Conservation (phyloP, 768 basidiomycete genomes). For the Suillus decipiens region DNA sequence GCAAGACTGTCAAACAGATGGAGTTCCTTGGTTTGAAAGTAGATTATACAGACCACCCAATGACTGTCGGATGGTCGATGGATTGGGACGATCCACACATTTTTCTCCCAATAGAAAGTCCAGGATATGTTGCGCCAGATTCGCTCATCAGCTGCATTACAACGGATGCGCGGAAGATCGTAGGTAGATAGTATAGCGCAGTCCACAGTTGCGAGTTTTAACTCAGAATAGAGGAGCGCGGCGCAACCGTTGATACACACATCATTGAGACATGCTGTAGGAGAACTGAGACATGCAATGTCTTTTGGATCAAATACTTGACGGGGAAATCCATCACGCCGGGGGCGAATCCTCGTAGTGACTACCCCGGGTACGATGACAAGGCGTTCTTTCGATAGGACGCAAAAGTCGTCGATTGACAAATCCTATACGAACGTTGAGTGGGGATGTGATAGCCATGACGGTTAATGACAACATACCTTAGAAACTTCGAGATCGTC, state of each 20-base stretch:
- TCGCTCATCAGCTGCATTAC: constrained; percentile 6
- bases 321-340: background rate
- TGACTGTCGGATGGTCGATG: constrained; percentile 29
- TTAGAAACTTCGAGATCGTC: background rate
- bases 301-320: constrained; percentile 13
- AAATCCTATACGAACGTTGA: background rate
- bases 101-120: constrained; percentile 32
- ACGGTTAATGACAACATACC: background rate
- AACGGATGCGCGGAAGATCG: constrained; percentile 8
- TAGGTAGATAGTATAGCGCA: constrained; percentile 16
- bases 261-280: constrained; percentile 15
- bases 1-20: constrained; percentile 19
- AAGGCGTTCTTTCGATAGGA: background rate
- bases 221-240: constrained; percentile 10
- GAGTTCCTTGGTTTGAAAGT: background rate
- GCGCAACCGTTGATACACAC: constrained; percentile 18
- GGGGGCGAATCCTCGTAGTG: background rate
- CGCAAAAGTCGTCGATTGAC: background rate
- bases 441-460: background rate
- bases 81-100: constrained; percentile 40
- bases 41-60: constrained; percentile 33
- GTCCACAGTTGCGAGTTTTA: background rate
- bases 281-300: constrained; percentile 12
- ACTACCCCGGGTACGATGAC: background rate
- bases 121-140: constrained; percentile 25